Evolutionary conservation across 192 early-diverging fungal species (phyloP).

Genomic region (Backusella tarrabulga): DNA sequence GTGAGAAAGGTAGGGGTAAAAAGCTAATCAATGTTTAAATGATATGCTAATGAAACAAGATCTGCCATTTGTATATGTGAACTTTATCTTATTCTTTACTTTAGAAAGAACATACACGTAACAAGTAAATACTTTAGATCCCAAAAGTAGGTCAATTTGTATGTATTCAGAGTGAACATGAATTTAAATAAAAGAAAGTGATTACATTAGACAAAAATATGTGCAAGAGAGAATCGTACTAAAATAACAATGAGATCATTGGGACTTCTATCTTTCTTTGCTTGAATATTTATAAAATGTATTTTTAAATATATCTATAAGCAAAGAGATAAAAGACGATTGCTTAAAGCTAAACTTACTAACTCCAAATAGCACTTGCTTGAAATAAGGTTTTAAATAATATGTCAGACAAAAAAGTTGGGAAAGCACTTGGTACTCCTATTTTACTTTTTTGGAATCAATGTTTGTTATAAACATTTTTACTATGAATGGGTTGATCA

Average conservation of each 20-base stretch:
- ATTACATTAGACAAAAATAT: background rate
- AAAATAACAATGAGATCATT: background rate
- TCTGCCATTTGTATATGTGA: background rate
- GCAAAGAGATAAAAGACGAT: background rate
- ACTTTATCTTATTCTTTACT: constrained; percentile 1
- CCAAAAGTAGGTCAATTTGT: background rate
- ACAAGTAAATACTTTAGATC: background rate
- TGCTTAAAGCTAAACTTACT: background rate
- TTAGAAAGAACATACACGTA: background rate
- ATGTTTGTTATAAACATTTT: background rate
- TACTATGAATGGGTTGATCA: background rate
- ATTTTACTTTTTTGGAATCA: background rate
- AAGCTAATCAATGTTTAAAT: background rate
- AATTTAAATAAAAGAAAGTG: background rate
- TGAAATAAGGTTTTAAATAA: background rate
- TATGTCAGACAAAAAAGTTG: background rate
- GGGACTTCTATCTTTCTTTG: background rate
- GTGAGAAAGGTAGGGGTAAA: background rate
- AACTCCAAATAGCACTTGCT: background rate
- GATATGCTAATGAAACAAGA: background rate
- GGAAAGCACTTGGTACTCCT: background rate
- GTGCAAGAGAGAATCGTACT: background rate
- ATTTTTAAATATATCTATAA: background rate
- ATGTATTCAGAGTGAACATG: background rate
- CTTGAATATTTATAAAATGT: background rate